Base-by-base conservation (phyloP, 208 protist genomes). In the Crithidia fasciculata region DNA sequence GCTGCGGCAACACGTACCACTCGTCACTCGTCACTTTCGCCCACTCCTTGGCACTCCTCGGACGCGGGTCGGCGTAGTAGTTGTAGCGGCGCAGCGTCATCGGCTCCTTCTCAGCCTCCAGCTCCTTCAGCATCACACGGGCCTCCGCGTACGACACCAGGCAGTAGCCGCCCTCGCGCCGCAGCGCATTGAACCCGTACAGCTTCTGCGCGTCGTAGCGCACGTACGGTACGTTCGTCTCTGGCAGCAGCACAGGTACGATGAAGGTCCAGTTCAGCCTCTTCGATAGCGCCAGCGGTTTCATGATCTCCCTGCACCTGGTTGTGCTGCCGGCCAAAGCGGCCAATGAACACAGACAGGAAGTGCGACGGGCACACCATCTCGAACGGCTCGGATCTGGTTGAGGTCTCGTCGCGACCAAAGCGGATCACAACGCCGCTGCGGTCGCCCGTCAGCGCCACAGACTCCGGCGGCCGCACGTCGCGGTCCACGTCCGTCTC, bases 151-250 rank as follows among this genome's bases (percentile, higher is more conserved):
- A 75, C 9, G 70, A 49, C 61, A 69, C 37, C 8, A 55, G 8
- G 36, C 70, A 75, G 53, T 75, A 75, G 6, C 15, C 8, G 36
- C 61, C 61, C 15, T 75, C 55, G 41, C 61, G 61, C 6, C 70
- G 70, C 18, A 69, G 70, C 40, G 70, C n/a, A 19, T 75, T 75
- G 59, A 64, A 75, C 2, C 70, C 70, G 44, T 69, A 75, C 37
- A 75, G 3, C 40, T 37, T 45, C 59, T 75, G 50, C 37, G 60
- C 50, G 18, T 37, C 45, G 41, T 61, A 41, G 18, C 56, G 63
- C 41, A 75, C 13, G 13, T 50, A 61, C 8, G 19, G 18, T 19
- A 65, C 28, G 28, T 56, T 10, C 3, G 19, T 8, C 16, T 28
- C 59, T 6, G 69, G 69, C 3, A 47, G 50, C 10, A 74, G 47